A percentile compares a stretch with the other conserved stretches of the same genome.
These are phyloP conservation scores for Peltaster fructicola DNA, from an alignment of 2,329 filamentous ascomycete genomes.

Conservation along the genomic window DNA sequence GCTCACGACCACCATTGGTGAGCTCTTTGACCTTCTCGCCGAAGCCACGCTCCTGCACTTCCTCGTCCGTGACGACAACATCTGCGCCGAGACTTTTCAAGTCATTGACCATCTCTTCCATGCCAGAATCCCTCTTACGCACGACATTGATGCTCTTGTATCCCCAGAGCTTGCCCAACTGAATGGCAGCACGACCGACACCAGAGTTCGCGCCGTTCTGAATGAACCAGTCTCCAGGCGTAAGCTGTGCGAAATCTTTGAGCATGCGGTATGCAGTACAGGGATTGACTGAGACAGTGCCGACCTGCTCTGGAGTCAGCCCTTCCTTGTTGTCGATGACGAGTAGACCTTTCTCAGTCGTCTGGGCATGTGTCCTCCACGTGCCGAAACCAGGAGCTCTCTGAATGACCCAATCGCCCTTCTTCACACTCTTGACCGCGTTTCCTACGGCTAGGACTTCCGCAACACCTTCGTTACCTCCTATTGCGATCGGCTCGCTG, in stretches of 20 bases:
- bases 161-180: constrained; percentile 72
- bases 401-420: constrained; percentile 91
- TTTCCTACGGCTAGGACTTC: constrained; percentile 61
- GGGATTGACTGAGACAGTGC: constrained; percentile 81
- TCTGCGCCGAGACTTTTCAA: constrained; percentile 44
- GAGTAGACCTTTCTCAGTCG: constrained; percentile 41
- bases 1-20: constrained; percentile 54
- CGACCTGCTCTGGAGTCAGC: constrained; percentile 59
- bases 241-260: constrained; percentile 51
- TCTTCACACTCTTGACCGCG: constrained; percentile 41
- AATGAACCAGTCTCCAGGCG: constrained; percentile 80
- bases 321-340: constrained; percentile 53
- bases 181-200: constrained; percentile 79
- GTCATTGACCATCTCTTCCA: constrained; percentile 44
- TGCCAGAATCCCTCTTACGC: constrained; percentile 52
- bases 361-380: constrained; percentile 80
- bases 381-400: constrained; percentile 70
- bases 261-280: constrained; percentile 91
- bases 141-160: constrained; percentile 82
- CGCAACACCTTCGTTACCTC: constrained; percentile 84
- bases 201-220: constrained; percentile 95
- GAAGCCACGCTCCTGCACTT: constrained; percentile 45
- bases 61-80: constrained; percentile 43
- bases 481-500: constrained; percentile 54
- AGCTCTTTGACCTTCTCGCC: constrained; percentile 41